Percentiles rank a stretch among this genome's conserved stretches.
These are phyloP conservation scores for Exophiala dermatitidis DNA, from an alignment of 2,329 filamentous ascomycete genomes.

Conservation along the genomic window DNA sequence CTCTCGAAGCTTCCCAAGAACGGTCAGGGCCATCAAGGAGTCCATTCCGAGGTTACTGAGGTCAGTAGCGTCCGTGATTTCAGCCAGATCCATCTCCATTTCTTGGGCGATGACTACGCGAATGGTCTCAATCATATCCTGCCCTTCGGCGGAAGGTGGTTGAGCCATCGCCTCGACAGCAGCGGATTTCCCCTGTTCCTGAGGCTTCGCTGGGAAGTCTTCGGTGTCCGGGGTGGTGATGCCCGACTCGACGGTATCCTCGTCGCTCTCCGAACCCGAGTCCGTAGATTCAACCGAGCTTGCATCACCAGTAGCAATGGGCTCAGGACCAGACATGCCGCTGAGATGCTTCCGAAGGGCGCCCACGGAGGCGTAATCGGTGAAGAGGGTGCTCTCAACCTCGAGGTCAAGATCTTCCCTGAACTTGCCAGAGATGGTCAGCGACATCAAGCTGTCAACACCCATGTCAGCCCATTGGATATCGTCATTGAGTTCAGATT, in stretches of 20 bases:
- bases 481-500: conserved; percentile 53
- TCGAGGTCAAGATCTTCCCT: conserved; percentile 55
- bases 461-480: conserved; percentile 56
- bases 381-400: conserved; percentile 53
- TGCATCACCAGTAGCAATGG: conserved; percentile 28
- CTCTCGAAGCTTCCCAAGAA: conserved; percentile 41
- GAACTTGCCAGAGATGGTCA: conserved; percentile 56
- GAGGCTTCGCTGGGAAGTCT: conserved; percentile 25
- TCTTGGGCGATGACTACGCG: conserved; percentile 39
- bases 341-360: conserved; percentile 53
- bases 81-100: conserved; percentile 38
- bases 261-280: conserved; percentile 26
- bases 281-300: conserved; percentile 26
- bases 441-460: conserved; percentile 54
- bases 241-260: conserved; percentile 26
- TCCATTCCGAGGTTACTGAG: conserved; percentile 41
- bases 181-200: conserved; percentile 20
- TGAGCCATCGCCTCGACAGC: conserved; percentile 29
- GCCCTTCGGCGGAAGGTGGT: conserved; percentile 34
- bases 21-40: conserved; percentile 41
- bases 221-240: conserved; percentile 28
- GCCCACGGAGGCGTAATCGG: conserved; percentile 53
- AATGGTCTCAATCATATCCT: conserved; percentile 36
- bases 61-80: conserved; percentile 37
- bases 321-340: conserved; percentile 15